Conservation (phyloP, 2,329 filamentous ascomycete genomes). For the Diplodia scrobiculata region DNA sequence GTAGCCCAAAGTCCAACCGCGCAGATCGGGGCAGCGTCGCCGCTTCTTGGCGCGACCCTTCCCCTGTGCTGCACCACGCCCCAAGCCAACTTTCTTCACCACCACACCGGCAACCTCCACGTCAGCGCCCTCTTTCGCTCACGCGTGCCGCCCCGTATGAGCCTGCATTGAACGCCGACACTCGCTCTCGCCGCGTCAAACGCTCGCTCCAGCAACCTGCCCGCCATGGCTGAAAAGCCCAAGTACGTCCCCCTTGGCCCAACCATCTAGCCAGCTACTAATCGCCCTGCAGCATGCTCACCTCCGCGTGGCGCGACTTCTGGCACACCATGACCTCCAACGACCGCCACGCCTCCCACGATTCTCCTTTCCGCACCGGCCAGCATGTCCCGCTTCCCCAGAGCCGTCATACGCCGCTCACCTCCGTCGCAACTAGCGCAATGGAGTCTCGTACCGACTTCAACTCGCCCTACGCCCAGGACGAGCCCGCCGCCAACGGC, state of each 20-base stretch:
- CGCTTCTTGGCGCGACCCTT: constrained; percentile 29
- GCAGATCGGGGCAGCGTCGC: constrained; percentile 27
- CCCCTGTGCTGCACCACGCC: constrained; percentile 28
- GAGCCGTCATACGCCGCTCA: constrained; percentile 77
- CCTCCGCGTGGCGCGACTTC: constrained; percentile 74
- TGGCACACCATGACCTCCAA: constrained; percentile 83
- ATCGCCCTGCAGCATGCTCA: constrained; percentile 31
- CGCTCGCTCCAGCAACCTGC: constrained; percentile 14
- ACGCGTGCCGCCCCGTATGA: constrained; percentile 9
- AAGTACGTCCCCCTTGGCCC: constrained; percentile 26
- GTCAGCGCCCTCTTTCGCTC: constrained; percentile 8
- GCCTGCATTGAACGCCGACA: constrained; percentile 23
- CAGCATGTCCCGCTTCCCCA: constrained; percentile 86
- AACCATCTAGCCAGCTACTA: constrained; percentile 13
- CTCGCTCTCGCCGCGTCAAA: constrained; percentile 8
- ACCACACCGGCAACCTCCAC: constrained; percentile 11
- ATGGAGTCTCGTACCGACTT: constrained; percentile 86
- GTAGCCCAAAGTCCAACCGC: constrained; percentile 5
- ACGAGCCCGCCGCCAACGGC: constrained; percentile 62
- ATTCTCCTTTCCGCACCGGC: constrained; percentile 89
- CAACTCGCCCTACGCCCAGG: constrained; percentile 75
- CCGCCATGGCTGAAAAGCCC: constrained; percentile 19
- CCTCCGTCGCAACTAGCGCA: constrained; percentile 81
- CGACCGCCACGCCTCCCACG: constrained; percentile 83
- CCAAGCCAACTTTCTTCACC: constrained; percentile 29